Evolutionary conservation across 139 green algal genomes (phyloP).

Genomic region (Tetradesmus lagerheimii): DNA sequence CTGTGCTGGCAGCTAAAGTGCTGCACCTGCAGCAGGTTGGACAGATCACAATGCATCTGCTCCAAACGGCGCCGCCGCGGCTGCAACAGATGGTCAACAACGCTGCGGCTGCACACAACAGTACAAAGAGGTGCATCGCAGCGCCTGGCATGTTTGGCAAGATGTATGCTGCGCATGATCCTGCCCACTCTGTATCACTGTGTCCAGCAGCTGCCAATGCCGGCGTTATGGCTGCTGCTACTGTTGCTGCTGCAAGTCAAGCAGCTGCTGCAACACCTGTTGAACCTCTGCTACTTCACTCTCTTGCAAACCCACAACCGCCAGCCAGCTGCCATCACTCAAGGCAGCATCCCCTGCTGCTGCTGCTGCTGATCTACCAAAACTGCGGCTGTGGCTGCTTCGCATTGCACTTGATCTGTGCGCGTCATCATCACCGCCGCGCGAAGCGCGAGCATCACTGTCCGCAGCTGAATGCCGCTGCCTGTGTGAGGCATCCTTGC

Average conservation of each 20-base stretch:
- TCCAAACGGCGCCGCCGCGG: too few species aligned
- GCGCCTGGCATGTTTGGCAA: too few species aligned
- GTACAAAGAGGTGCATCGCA: too few species aligned
- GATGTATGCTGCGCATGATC: too few species aligned
- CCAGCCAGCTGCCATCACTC: not conserved
- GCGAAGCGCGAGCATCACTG: too few species aligned
- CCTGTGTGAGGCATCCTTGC: not conserved
- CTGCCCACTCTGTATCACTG: not conserved
- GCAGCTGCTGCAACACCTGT: conserved; percentile 7
- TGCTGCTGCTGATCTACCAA: not conserved
- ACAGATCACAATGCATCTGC: too few species aligned
- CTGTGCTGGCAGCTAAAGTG: too few species aligned
- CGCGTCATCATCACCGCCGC: too few species aligned
- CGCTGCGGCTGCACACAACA: too few species aligned
- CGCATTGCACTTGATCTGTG: not conserved
- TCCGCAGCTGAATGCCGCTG: not conserved
- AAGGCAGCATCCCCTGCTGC: not conserved
- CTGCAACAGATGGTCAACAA: too few species aligned
- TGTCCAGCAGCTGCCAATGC: too few species aligned
- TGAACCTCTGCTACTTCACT: not conserved
- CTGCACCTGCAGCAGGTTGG: too few species aligned
- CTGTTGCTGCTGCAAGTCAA: not conserved
- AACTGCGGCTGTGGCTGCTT: not conserved
- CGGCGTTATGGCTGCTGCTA: not conserved
- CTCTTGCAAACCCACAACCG: not conserved